phyloP scores from a whole-genome alignment of 2,329 filamentous ascomycete species.

The Venturia oleaginea region DNA sequence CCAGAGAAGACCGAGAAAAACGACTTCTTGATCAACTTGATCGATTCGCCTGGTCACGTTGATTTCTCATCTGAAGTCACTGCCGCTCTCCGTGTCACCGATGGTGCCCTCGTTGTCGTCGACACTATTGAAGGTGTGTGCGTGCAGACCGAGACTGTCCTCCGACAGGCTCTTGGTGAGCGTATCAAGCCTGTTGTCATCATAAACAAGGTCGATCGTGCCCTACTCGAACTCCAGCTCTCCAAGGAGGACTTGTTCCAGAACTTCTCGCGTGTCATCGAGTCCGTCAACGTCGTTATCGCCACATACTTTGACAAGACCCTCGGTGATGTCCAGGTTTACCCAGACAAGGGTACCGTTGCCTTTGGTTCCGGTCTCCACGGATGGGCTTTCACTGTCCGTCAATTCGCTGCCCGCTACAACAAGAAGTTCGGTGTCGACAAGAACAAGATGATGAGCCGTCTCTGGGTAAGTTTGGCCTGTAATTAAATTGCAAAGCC shows the following conservation, averaged over 20 bases:
- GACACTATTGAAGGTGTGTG: slow-evolving; percentile 99
- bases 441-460: slow-evolving; percentile 99
- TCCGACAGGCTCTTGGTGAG: slow-evolving; percentile 98
- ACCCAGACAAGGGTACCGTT: slow-evolving; percentile 94
- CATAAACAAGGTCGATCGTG: slow-evolving; percentile 99
- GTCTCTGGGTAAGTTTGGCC: slow-evolving; percentile 71
- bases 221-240: slow-evolving; percentile 97
- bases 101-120: slow-evolving; percentile 98
- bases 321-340: slow-evolving; percentile 97
- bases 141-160: slow-evolving; percentile 99
- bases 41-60: slow-evolving; percentile 99
- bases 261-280: slow-evolving; percentile 98
- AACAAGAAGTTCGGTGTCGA: slow-evolving; percentile 99
- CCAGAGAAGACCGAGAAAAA: slow-evolving; percentile 80
- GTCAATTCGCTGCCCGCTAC: slow-evolving; percentile 92
- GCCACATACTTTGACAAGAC: slow-evolving; percentile 96
- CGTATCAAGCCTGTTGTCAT: slow-evolving; percentile 99
- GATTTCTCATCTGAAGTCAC: slow-evolving; percentile 99
- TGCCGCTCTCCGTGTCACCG: slow-evolving; percentile 98
- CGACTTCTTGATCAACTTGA: slow-evolving; percentile 99
- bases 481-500: background rate
- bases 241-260: slow-evolving; percentile 99
- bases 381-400: slow-evolving; percentile 99
- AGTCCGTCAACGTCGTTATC: slow-evolving; percentile 99
- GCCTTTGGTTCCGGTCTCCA: slow-evolving; percentile 99